Percentiles rank a stretch among this genome's conserved stretches.
Evolutionary conservation across 768 basidiomycete species (phyloP).

Genomic region (Suillus fuscotomentosus): DNA sequence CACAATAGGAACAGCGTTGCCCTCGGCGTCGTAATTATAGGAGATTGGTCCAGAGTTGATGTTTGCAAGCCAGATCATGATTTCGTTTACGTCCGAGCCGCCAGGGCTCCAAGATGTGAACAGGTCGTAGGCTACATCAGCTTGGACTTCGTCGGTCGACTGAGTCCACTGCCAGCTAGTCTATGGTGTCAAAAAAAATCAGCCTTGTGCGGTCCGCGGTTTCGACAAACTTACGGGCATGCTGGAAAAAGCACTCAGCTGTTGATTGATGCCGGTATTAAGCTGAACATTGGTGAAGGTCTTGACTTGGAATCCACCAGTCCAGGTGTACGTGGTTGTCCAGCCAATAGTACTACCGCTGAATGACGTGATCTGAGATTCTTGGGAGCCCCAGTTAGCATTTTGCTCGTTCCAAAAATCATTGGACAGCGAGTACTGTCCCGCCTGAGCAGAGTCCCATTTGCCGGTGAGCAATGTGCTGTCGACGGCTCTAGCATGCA

Average conservation of each 20-base stretch:
- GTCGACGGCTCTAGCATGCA: slow-evolving; percentile 13
- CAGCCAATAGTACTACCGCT: slow-evolving; percentile 44
- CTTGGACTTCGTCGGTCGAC: slow-evolving; percentile 40
- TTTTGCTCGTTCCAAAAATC: slow-evolving; percentile 44
- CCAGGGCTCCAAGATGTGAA: slow-evolving; percentile 55
- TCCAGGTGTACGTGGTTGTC: slow-evolving; percentile 55
- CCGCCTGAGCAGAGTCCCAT: slow-evolving; percentile 48
- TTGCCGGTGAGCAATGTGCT: slow-evolving; percentile 39
- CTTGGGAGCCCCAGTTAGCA: slow-evolving; percentile 50
- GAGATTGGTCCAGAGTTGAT: slow-evolving; percentile 60
- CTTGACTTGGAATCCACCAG: slow-evolving; percentile 51
- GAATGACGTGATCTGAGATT: slow-evolving; percentile 44
- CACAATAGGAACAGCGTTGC: slow-evolving; percentile 45
- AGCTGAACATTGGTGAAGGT: slow-evolving; percentile 60
- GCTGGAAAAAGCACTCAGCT: slow-evolving; percentile 49
- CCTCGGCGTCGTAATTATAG: slow-evolving; percentile 41
- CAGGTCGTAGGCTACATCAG: slow-evolving; percentile 61
- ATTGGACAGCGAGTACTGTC: slow-evolving; percentile 47
- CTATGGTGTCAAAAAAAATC: slow-evolving; percentile 26
- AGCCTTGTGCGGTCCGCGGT: neutral
- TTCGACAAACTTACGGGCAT: slow-evolving; percentile 47
- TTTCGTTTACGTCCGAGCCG: slow-evolving; percentile 43
- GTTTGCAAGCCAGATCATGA: slow-evolving; percentile 70
- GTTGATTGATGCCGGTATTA: slow-evolving; percentile 48
- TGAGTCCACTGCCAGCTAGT: slow-evolving; percentile 59